Evolutionary conservation across 208 protist genomes (phyloP), one percentile per base, ranked within the genome.

Genomic region (Trypanosoma platydactyli): DNA sequence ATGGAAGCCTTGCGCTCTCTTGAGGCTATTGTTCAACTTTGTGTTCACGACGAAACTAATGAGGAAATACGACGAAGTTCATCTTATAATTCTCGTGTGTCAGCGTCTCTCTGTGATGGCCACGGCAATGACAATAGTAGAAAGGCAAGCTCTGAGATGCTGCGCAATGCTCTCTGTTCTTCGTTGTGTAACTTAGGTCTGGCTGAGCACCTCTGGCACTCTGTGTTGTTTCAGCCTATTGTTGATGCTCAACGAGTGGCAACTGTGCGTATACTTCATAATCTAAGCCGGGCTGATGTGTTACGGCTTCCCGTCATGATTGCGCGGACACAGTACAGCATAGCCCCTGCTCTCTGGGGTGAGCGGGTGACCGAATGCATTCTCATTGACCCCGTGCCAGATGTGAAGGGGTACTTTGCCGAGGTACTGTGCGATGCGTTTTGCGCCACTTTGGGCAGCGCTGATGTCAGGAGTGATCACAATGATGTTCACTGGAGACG

Each of bases 171-270:
- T 11, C 41, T 67, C 35, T 2, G 38, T 1, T 50, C 29, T 1
- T 2, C 62, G 18, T 50, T 67, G 20, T 58, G 50, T 22, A 12
- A 67, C 33, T 46, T 20, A 11, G 53, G 53, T 40, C 51, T 69
- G 24, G 58, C 54, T 61, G 41, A 41, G 15, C 30, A 69, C 58
- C 53, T 69, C 22, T 69, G 64, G 64, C 53, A n/a, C 44, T 45
- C 40, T 41, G n/a, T 69, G 51, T 27, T 69, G 24, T 61, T 61
- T 61, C 42, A 29, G 2, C 50, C 64, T 22, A 24, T 67, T 24
- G 3, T 15, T 0, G 24, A 67, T 27, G 22, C 35, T n/a, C 62
- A 58, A 29, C 49, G 62, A 16, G 33, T 51, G 40, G 62, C 3
- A 35, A 58, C 48, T 18, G 62, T 33, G 35, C 51, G 33, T 9